Evolutionary conservation across 2,329 filamentous ascomycete species (phyloP).

Genomic region (Botrytis medusae): DNA sequence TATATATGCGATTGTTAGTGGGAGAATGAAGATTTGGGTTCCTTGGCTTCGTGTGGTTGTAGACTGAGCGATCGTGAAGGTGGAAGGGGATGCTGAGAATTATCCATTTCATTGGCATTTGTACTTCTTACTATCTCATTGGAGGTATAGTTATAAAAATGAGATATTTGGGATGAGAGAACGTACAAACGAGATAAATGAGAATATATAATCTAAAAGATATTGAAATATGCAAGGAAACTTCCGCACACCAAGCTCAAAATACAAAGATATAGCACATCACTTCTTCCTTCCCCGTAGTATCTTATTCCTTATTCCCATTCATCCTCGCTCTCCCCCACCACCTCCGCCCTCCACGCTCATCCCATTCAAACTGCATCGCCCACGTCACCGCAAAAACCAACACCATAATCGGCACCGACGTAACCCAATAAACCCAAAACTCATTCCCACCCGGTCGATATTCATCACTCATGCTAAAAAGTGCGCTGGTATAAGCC

Average conservation of each 20-base stretch:
- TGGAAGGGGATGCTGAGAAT: neutral
- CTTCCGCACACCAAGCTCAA: neutral
- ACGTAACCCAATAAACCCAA: conserved; percentile 13
- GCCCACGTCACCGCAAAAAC: neutral
- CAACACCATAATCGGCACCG: conserved; percentile 1
- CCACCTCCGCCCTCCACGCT: neutral
- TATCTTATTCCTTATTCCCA: neutral
- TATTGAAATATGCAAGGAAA: neutral
- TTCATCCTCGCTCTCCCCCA: neutral
- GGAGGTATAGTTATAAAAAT: fast-evolving
- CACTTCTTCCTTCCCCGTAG: neutral
- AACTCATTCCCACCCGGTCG: neutral
- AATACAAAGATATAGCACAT: neutral
- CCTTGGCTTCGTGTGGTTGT: neutral
- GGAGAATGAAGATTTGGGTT: neutral
- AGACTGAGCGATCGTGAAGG: fast-evolving
- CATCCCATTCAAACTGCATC: neutral
- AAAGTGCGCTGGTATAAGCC: conserved; percentile 6
- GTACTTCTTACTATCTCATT: neutral
- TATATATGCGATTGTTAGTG: no score
- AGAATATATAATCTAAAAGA: no score
- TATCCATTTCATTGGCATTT: neutral
- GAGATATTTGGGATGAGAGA: neutral
- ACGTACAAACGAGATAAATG: neutral
- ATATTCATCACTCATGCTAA: conserved; percentile 18